These are phyloP conservation scores for Lentinula aciculospora DNA, from an alignment of 768 basidiomycete species.

Conservation along the genomic window DNA sequence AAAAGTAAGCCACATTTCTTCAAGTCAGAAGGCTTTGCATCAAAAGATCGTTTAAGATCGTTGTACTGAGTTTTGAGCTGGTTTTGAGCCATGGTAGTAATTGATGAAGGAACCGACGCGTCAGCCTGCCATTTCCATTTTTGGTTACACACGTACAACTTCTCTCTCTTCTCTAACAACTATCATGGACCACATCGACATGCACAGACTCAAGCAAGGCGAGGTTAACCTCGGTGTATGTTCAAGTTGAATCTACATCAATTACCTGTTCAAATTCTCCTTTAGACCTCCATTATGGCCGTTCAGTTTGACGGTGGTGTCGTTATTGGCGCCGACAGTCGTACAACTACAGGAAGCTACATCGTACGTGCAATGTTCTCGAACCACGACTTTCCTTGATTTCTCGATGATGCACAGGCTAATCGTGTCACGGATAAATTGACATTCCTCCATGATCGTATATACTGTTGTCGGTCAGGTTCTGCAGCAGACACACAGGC, in stretches of 20 bases:
- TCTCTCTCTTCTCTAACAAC: conserved; percentile 21
- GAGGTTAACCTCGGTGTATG: conserved; percentile 96
- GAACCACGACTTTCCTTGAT: conserved; percentile 2
- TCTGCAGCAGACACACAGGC: conserved; percentile 98
- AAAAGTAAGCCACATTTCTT: conserved; percentile 59
- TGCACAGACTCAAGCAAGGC: conserved; percentile 84
- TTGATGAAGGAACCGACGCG: conserved; percentile 28
- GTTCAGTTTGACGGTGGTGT: conserved; percentile 95
- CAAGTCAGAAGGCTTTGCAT: conserved; percentile 60
- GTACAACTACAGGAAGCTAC: conserved; percentile 95
- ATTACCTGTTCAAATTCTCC: neutral
- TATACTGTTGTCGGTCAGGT: conserved; percentile 98
- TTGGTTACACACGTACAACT: conserved; percentile 10
- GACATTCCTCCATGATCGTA: conserved; percentile 92
- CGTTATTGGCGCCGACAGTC: conserved; percentile 93
- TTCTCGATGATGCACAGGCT: conserved; percentile 43
- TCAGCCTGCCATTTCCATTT: conserved; percentile 31
- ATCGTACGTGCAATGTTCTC: conserved; percentile 54
- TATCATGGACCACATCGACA: conserved; percentile 67
- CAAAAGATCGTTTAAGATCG: conserved; percentile 63
- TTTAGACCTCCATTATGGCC: conserved; percentile 97
- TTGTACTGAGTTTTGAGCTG: conserved; percentile 59
- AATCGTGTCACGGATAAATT: conserved; percentile 99
- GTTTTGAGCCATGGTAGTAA: conserved; percentile 38
- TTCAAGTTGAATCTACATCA: neutral